Evolutionary conservation across 1,284 basidiomycete species (phyloP), one percentile per base, ranked within the genome.

Genomic region (Leucoagaricus sp.): DNA sequence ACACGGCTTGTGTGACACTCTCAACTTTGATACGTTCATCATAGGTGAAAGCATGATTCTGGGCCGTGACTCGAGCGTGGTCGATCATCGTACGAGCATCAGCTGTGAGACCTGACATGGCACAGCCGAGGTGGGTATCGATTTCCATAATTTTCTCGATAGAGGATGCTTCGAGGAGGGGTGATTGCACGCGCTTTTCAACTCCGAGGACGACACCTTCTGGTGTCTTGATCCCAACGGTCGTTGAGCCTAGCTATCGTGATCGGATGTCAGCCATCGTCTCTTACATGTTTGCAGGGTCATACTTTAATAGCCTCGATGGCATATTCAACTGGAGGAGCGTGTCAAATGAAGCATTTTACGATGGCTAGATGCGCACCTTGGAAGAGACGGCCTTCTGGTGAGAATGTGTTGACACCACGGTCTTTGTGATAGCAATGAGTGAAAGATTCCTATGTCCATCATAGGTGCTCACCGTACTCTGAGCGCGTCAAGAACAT

Each of bases 131-230:
- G 76, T 99, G 97, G 15, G 75, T 69, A 76, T 99, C 97, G 67
- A 99, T 98, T 79, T 99, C 96, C 96, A 99, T 98, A 72, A 99
- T 99, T 81, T 99, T 99, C 73, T 99, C 97, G 70, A 99, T 96
- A 55, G 94, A 96, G 61, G 87, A 92, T 17, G 93, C 88, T 78
- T 98, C 97, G 64, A 99, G 87, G 54, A 99, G 84, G 23, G 94
- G 92, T 0, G 96, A 98, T 75, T 98, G 96, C 52, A 98, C 94
- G 72, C 97, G 94, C 79, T 99, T 98, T 81, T 99, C 97, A 60
- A 99, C 95, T 51, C 87, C 97, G 60, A 99, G 88, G 59, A 99
- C 83, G 61, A 96, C 92, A 58, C 97, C 97, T 63, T 94, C 82
- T 36, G 86, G 81, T 26, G 94, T 95, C 63, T 84, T 83, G 67